Evolutionary conservation across 257 asterid species (phyloP).

Genomic region (Petunia secreta): DNA sequence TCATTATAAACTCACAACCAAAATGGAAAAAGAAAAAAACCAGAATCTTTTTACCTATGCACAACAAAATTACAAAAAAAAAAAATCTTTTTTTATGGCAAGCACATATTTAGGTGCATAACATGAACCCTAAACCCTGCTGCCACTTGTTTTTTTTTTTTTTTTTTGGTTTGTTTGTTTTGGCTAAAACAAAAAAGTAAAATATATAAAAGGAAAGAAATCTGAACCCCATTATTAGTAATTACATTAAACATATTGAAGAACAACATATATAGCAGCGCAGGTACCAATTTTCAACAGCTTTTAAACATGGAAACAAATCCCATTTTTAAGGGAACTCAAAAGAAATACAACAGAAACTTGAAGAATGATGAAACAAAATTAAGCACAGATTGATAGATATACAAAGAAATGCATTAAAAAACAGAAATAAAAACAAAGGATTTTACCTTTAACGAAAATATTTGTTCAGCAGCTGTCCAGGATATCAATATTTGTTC

Average conservation of each 20-base stretch:
- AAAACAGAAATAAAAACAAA: background rate
- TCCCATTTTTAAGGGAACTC: background rate
- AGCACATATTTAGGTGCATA: background rate
- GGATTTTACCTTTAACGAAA: background rate
- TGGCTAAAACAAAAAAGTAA: background rate
- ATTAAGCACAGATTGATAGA: background rate
- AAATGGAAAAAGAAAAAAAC: background rate
- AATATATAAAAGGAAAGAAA: background rate
- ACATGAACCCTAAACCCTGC: background rate
- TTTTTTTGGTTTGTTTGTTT: background rate
- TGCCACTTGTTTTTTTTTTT: background rate
- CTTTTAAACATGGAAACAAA: background rate
- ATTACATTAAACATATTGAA: background rate
- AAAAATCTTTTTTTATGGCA: background rate
- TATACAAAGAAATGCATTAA: background rate
- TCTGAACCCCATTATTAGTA: background rate
- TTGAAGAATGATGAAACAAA: constrained; percentile 7
- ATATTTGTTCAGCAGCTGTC: background rate
- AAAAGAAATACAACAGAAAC: background rate
- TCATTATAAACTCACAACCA: background rate
- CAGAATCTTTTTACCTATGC: background rate
- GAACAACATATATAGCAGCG: background rate
- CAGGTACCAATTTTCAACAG: background rate
- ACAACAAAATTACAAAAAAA: background rate
- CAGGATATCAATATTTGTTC: constrained; percentile 8